phyloP scores from a whole-genome alignment of 2,329 filamentous ascomycete genomes.

The Dryadomyces sulphureus region DNA sequence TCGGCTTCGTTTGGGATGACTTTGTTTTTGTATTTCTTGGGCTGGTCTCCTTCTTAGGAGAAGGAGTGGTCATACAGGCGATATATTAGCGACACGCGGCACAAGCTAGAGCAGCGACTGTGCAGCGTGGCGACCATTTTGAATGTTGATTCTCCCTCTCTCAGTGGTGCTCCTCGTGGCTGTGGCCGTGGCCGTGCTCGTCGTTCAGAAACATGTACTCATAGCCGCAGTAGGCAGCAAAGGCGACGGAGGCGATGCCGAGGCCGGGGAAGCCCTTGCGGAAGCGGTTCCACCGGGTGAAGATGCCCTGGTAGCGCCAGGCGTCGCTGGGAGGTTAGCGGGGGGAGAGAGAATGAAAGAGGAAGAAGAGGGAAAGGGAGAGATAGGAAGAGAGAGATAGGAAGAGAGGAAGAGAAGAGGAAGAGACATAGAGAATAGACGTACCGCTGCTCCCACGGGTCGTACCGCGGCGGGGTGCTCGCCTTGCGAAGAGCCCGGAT shows the following conservation, averaged over 20 bases:
- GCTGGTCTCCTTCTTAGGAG: no score
- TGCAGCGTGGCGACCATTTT: no score
- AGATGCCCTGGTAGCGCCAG: conserved; percentile 85
- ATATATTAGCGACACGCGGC: no score
- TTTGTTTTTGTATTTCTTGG: no score
- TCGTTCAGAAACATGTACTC: conserved; percentile 74
- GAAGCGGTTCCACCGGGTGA: conserved; percentile 81
- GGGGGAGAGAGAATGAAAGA: not conserved
- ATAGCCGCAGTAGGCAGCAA: conserved; percentile 76
- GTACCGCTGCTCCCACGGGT: conserved; percentile 52
- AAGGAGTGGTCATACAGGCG: no score
- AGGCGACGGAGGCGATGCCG: conserved; percentile 83
- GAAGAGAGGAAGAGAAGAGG: not conserved
- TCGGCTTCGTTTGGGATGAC: not conserved
- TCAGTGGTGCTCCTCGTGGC: conserved; percentile 44
- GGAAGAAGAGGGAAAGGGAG: not conserved
- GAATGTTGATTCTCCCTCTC: conserved; percentile 16
- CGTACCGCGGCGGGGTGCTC: conserved; percentile 46
- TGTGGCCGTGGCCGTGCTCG: conserved; percentile 38
- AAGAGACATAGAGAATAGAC: conserved; percentile 17
- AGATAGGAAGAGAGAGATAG: not conserved
- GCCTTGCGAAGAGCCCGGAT: conserved; percentile 64
- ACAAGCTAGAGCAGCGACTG: no score
- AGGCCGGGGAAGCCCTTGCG: conserved; percentile 76
- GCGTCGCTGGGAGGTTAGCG: conserved; percentile 50